Conservation (phyloP, 371 early-diverging fungal genomes). For the Syncephalis plumigaleata region DNA sequence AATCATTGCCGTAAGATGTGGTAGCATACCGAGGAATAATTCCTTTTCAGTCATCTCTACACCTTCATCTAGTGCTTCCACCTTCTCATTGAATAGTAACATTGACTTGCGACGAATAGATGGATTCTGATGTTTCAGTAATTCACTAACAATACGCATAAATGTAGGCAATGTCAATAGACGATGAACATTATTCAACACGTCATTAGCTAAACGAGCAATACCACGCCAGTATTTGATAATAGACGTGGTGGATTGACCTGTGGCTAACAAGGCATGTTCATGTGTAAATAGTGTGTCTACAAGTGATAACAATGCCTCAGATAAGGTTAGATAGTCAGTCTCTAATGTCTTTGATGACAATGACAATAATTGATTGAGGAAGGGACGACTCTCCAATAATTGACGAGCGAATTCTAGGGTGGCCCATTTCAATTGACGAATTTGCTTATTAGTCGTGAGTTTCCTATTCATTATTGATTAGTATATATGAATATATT, state of each 20-base stretch:
- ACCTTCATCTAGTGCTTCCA: slow-evolving; percentile 11
- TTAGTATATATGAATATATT: too few relatives aligned
- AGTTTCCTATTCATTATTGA: too few relatives aligned
- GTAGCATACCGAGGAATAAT: slow-evolving; percentile 13
- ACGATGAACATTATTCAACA: slow-evolving; percentile 56
- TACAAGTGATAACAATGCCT: slow-evolving; percentile 26
- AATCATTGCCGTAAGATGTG: slow-evolving; percentile 11
- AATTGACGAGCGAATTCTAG: slow-evolving; percentile 47
- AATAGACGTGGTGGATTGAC: slow-evolving; percentile 9
- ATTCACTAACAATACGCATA: slow-evolving; percentile 37
- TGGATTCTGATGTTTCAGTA: slow-evolving; percentile 45
- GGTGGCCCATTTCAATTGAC: slow-evolving; percentile 56
- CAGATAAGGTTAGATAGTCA: slow-evolving; percentile 28
- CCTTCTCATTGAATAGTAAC: slow-evolving; percentile 51
- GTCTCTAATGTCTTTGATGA: slow-evolving; percentile 12
- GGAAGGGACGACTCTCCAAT: slow-evolving; percentile 37
- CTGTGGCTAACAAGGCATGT: slow-evolving; percentile 1
- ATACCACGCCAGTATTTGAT: slow-evolving; percentile 40
- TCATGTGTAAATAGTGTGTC: slow-evolving; percentile 15
- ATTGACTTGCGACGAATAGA: slow-evolving; percentile 67
- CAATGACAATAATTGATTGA: too few relatives aligned
- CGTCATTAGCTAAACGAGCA: slow-evolving; percentile 40
- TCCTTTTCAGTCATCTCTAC: slow-evolving; percentile 9
- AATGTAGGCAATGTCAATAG: slow-evolving; percentile 59
- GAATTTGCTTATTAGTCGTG: slow-evolving; percentile 36